Evolutionary conservation across 2,329 filamentous ascomycete species (phyloP).

Genomic region (Diplodia sapinea): DNA sequence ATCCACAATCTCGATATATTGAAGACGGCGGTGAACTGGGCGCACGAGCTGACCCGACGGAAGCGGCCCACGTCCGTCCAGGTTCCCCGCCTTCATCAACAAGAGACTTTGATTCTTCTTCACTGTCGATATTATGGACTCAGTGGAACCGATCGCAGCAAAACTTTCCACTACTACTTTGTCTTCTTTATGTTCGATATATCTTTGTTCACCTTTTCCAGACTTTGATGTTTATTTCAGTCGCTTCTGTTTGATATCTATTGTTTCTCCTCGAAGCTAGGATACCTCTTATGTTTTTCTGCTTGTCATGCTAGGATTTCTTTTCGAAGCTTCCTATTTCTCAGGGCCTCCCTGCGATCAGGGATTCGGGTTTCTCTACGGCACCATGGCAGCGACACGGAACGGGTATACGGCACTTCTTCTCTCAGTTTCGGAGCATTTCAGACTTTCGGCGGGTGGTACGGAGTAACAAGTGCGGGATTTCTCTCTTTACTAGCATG

Average conservation of each 20-base stretch:
- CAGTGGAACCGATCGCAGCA: slow-evolving; percentile 18
- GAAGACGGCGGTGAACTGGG: not conserved
- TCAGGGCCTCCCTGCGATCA: slow-evolving; percentile 11
- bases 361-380: slow-evolving; percentile 9
- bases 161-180: not conserved
- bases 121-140: slow-evolving; percentile 23
- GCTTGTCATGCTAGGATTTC: slow-evolving; percentile 7
- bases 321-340: slow-evolving; percentile 12
- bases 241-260: slow-evolving; percentile 7
- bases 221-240: slow-evolving; percentile 4
- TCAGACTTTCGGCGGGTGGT: slow-evolving; percentile 23
- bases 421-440: slow-evolving; percentile 12
- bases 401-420: slow-evolving; percentile 6
- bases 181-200: slow-evolving; percentile 14
- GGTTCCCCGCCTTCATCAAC: not conserved
- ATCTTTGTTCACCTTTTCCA: not conserved
- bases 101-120: not conserved
- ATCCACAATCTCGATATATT: slow-evolving; percentile 4
- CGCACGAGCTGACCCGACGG: not conserved
- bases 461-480: slow-evolving; percentile 22
- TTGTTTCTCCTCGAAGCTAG: slow-evolving; percentile 5
- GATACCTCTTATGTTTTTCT: slow-evolving; percentile 29
- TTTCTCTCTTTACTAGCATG: slow-evolving; percentile 22
- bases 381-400: slow-evolving; percentile 24
- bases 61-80: not conserved